phyloP scores from a whole-genome alignment of 352 stramenopile genomes.

The Globisporangium paddicum region DNA sequence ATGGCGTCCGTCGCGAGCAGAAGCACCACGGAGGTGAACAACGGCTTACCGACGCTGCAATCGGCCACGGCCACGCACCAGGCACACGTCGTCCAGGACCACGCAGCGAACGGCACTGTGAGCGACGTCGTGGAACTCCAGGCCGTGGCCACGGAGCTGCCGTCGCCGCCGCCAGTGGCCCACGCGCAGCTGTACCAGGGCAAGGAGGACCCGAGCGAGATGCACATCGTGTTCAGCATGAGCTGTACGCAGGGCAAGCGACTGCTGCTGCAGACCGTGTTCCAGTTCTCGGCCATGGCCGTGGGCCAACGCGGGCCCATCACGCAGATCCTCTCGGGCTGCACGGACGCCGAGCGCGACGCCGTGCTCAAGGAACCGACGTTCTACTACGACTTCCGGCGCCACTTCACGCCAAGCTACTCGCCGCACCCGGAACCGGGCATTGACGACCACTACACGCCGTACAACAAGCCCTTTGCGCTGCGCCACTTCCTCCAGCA shows the following conservation, averaged over 20 bases:
- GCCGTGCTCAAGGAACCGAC: slow-evolving; percentile 11
- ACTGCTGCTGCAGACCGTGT: slow-evolving; percentile 14
- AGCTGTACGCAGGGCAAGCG: slow-evolving; percentile 22
- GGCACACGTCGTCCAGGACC: too few species aligned
- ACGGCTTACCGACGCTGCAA: slow-evolving; percentile 18
- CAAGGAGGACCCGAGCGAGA: slow-evolving; percentile 27
- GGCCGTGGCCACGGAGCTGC: background rate
- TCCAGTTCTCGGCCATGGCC: slow-evolving; percentile 20
- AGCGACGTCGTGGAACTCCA: background rate
- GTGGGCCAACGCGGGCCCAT: slow-evolving; percentile 22
- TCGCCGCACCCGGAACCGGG: slow-evolving; percentile 15
- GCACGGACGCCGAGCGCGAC: slow-evolving; percentile 11
- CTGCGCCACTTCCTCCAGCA: slow-evolving; percentile 26
- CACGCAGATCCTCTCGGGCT: slow-evolving; percentile 28
- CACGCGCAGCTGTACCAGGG: slow-evolving; percentile 10
- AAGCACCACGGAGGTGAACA: background rate
- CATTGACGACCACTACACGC: slow-evolving; percentile 20
- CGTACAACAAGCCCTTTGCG: slow-evolving; percentile 28
- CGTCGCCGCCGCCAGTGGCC: background rate
- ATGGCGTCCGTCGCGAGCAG: slow-evolving; percentile 16
- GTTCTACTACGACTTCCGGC: slow-evolving; percentile 24
- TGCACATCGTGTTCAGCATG: slow-evolving; percentile 32
- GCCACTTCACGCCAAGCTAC: slow-evolving; percentile 25
- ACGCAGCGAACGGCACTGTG: background rate
- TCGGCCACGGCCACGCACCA: slow-evolving; percentile 6